These are phyloP conservation scores for Solanum acaule DNA, from an alignment of 257 asterid species.

Conservation along the genomic window DNA sequence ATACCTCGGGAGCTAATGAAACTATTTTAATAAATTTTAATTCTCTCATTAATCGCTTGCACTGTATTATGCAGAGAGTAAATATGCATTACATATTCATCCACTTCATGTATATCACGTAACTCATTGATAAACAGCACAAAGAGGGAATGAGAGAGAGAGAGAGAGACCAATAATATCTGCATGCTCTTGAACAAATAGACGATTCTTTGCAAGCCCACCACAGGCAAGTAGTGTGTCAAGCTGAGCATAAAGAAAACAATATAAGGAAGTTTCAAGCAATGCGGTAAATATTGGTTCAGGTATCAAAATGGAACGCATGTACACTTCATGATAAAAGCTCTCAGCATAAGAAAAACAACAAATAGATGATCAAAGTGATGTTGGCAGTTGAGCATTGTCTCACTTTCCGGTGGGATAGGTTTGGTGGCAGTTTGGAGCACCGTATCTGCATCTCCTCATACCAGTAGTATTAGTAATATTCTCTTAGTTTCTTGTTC, in stretches of 20 bases:
- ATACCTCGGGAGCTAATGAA: background rate
- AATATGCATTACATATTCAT: background rate
- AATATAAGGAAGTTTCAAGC: background rate
- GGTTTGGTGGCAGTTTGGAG: background rate
- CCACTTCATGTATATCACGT: background rate
- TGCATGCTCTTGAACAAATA: conserved; percentile 91
- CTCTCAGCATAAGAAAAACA: background rate
- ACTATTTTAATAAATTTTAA: background rate
- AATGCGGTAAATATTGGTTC: background rate
- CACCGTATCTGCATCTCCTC: background rate
- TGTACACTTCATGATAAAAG: background rate
- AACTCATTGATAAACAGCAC: background rate
- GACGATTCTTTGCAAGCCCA: conserved; percentile 72
- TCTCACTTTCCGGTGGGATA: background rate
- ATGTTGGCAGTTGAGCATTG: background rate
- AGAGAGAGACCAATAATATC: conserved; percentile 65
- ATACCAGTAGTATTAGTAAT: too few relatives aligned
- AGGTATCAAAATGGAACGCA: background rate
- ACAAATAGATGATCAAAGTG: background rate
- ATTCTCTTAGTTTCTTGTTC: background rate
- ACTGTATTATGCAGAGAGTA: background rate
- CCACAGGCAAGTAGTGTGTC: conserved; percentile 94
- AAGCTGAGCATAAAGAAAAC: conserved; percentile 38
- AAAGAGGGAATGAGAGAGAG: conserved; percentile 10
- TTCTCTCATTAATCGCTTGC: background rate